These are phyloP conservation scores for Alternaria brassicicola DNA, from an alignment of 2,329 filamentous ascomycete species.

Conservation along the genomic window DNA sequence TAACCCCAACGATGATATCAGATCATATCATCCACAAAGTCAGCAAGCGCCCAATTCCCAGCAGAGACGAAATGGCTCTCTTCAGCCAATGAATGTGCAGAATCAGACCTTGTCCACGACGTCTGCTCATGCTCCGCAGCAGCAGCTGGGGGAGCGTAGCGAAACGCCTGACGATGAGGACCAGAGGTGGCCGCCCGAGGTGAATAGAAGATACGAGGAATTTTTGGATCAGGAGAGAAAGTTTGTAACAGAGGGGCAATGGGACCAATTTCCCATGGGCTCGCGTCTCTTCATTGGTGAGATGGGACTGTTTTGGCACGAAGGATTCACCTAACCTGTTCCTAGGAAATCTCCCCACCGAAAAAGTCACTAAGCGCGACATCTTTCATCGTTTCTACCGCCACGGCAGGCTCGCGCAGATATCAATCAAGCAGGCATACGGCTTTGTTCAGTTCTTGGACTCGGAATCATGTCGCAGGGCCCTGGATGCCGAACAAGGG, in stretches of 20 bases:
- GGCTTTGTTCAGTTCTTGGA: conserved; percentile 95
- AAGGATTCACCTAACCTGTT: conserved; percentile 18
- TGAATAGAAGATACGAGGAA: conserved; percentile 71
- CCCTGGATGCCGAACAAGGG: conserved; percentile 79
- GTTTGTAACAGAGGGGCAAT: conserved; percentile 78
- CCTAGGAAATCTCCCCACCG: conserved; percentile 85
- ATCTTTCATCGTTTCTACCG: conserved; percentile 89
- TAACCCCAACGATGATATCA: conserved; percentile 55
- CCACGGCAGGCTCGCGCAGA: conserved; percentile 87
- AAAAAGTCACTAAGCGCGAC: conserved; percentile 91
- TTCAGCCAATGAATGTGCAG: conserved; percentile 34
- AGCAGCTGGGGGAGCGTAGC: conserved; percentile 33
- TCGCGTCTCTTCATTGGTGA: conserved; percentile 82
- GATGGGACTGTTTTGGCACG: conserved; percentile 25
- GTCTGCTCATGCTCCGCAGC: conserved; percentile 33
- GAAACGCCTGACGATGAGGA: conserved; percentile 53
- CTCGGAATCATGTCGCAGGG: conserved; percentile 72
- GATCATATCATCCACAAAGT: conserved; percentile 58
- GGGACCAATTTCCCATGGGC: conserved; percentile 79
- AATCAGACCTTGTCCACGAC: conserved; percentile 22
- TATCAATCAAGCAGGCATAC: conserved; percentile 95
- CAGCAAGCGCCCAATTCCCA: conserved; percentile 46
- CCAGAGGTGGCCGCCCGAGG: conserved; percentile 60
- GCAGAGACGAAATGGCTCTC: conserved; percentile 32
- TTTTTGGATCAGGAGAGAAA: conserved; percentile 75